These are phyloP conservation scores for Mycena polygramma DNA, from an alignment of 768 basidiomycete species.

Conservation along the genomic window DNA sequence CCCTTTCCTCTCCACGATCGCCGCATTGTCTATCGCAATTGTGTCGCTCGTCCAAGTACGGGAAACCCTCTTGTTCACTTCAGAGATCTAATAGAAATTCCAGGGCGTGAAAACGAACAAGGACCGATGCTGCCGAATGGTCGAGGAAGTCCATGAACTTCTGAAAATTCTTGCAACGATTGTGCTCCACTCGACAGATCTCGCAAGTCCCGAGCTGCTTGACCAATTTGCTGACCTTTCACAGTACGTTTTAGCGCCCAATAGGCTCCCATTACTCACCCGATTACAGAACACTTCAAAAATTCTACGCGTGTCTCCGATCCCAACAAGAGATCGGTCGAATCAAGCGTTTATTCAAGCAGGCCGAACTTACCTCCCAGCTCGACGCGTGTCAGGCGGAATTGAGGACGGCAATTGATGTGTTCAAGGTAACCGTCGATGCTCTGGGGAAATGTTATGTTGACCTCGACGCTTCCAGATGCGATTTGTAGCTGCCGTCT, in stretches of 20 bases:
- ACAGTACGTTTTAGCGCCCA: neutral
- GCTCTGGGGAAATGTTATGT: no score
- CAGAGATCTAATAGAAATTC: neutral
- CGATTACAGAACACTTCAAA: conserved; percentile 6
- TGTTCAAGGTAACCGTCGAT: neutral
- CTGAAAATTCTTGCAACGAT: neutral
- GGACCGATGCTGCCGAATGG: neutral
- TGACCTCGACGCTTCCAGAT: neutral
- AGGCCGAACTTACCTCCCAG: neutral
- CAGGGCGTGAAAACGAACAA: conserved; percentile 3
- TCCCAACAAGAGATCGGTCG: conserved; percentile 9
- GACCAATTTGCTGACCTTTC: neutral
- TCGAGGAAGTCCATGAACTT: neutral
- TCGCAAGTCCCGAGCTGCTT: neutral
- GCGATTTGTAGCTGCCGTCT: neutral
- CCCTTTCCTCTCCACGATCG: neutral
- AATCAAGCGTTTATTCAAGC: conserved; percentile 9
- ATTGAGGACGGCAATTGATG: neutral
- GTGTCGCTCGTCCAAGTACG: neutral
- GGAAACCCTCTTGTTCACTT: neutral
- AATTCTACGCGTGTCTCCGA: conserved; percentile 7
- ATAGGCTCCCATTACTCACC: neutral
- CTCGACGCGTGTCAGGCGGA: conserved; percentile 7
- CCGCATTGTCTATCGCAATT: neutral
- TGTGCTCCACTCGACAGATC: neutral